Base-by-base conservation (phyloP, 2,329 filamentous ascomycete genomes). In the Stenocarpella maydis region DNA sequence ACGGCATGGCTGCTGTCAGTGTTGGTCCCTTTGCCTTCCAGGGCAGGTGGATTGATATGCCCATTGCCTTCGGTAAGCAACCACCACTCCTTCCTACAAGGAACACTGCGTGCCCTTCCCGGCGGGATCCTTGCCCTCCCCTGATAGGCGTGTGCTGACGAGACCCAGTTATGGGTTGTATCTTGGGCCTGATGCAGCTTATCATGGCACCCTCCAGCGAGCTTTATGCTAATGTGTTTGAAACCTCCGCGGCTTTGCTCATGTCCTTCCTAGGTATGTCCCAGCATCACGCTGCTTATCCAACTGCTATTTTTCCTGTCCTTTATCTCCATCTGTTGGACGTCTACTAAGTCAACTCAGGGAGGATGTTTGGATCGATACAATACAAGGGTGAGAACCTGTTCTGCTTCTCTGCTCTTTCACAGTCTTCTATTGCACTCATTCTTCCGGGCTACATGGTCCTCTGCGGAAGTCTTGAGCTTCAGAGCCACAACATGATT, bases 1-100 rank as follows among this genome's bases (percentile, higher is more conserved):
- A 93, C 73, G 94, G 94, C 0, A 80, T 94, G 7, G 93, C 93
- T 1, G 93, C 92, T 15, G 91, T 89, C 0, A 87, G 85, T 8
- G 93, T 96, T 1, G 93, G 91, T 0, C 92, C 92, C 0, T 96
- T 96, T 75, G 92, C 92, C 4, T 97, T 96, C 76, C 83, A 90
- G 68, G 92, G 91, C 3, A 87, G 92, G 4, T 88, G 90, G 49
- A 91, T 95, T 74, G 94, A 97, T 77, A 82, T 96, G 69, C 92
- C 92, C 0, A 86, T 95, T 34, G 89, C 90, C 24, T 96, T 96
- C 77, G 41, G 55, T 61, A 61, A 61, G 55, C 4, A 31, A 43
- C 2, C 6, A 37, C 34, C 34, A 37, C 34, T 37, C 10, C 34
- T 37, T 10, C 34, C 34, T 37, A 37, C 9, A 37, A 37, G 9